A percentile compares a stretch with the other conserved stretches of the same genome.
Evolutionary conservation across 2,329 filamentous ascomycete genomes (phyloP).

Genomic region (Trichoderma oligosporum): DNA sequence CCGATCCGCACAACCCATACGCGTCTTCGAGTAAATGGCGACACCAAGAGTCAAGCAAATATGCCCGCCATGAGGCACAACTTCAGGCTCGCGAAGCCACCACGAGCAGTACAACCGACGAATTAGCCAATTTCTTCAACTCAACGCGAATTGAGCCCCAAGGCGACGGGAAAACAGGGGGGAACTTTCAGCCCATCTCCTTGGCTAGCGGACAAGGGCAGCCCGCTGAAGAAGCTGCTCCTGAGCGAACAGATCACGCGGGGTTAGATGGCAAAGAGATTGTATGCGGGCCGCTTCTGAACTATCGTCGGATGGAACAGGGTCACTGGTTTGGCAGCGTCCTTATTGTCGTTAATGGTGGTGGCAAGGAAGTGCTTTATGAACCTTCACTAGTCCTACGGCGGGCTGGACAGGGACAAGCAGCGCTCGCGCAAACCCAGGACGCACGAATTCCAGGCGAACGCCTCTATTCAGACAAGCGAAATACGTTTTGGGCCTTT

Average conservation of each 20-base stretch:
- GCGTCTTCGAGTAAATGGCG: slow-evolving; percentile 58
- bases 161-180: slow-evolving; percentile 30
- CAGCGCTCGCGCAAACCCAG: slow-evolving; percentile 36
- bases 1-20: slow-evolving; percentile 48
- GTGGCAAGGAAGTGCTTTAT: slow-evolving; percentile 54
- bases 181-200: slow-evolving; percentile 48
- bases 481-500: slow-evolving; percentile 91
- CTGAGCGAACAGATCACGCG: slow-evolving; percentile 19
- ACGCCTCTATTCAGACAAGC: slow-evolving; percentile 61
- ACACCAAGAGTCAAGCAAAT: slow-evolving; percentile 60
- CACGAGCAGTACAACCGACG: slow-evolving; percentile 42
- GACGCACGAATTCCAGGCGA: slow-evolving; percentile 39
- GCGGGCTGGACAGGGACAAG: slow-evolving; percentile 32
- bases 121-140: slow-evolving; percentile 56
- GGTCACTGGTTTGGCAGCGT: slow-evolving; percentile 80
- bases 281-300: slow-evolving; percentile 69
- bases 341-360: slow-evolving; percentile 73
- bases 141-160: slow-evolving; percentile 47
- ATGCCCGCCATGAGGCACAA: slow-evolving; percentile 45
- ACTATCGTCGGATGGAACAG: slow-evolving; percentile 72
- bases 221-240: slow-evolving; percentile 15
- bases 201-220: slow-evolving; percentile 37
- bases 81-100: slow-evolving; percentile 26
- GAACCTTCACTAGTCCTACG: slow-evolving; percentile 58
- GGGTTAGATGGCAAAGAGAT: slow-evolving; percentile 54